Evolutionary conservation across 1,284 basidiomycete genomes (phyloP).

Genomic region (Stygiomarasmius scandens): DNA sequence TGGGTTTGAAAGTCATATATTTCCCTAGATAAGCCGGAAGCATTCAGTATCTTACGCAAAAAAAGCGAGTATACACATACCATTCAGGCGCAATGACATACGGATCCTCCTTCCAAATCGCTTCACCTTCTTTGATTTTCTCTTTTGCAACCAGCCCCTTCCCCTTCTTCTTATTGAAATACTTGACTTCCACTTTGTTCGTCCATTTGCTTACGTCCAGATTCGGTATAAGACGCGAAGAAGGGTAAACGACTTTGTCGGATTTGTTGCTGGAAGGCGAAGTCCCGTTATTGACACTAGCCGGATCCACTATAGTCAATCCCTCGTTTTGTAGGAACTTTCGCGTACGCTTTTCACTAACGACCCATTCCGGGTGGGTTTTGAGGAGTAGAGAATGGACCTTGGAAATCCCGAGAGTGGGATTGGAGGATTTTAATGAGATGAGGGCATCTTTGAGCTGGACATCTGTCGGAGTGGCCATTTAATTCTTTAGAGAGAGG

Average conservation of each 20-base stretch:
- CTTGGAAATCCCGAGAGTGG: conserved; percentile 70
- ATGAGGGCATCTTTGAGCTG: conserved; percentile 44
- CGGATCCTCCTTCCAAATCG: conserved; percentile 83
- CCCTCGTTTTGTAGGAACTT: conserved; percentile 69
- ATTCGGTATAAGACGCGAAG: conserved; percentile 66
- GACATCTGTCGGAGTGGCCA: conserved; percentile 35
- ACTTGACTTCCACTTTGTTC: conserved; percentile 64
- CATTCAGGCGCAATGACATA: conserved; percentile 74
- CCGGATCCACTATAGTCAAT: conserved; percentile 37
- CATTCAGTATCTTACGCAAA: background rate
- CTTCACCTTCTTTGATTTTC: conserved; percentile 69
- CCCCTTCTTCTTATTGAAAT: conserved; percentile 75
- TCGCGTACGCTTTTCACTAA: conserved; percentile 80
- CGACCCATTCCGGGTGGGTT: conserved; percentile 66
- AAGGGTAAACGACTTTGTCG: conserved; percentile 45
- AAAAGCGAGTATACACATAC: conserved; percentile 39
- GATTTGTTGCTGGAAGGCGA: conserved; percentile 12
- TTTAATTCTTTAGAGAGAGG: too few relatives aligned
- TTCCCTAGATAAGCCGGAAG: conserved; percentile 52
- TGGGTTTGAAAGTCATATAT: conserved; percentile 65
- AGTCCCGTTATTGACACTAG: conserved; percentile 21
- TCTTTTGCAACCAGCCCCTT: conserved; percentile 81
- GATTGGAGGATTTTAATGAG: conserved; percentile 52
- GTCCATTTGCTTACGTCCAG: conserved; percentile 68
- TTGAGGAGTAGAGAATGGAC: conserved; percentile 65